These are phyloP conservation scores for Trypanosoma boissoni DNA, from an alignment of 208 protist genomes.

Conservation along the genomic window DNA sequence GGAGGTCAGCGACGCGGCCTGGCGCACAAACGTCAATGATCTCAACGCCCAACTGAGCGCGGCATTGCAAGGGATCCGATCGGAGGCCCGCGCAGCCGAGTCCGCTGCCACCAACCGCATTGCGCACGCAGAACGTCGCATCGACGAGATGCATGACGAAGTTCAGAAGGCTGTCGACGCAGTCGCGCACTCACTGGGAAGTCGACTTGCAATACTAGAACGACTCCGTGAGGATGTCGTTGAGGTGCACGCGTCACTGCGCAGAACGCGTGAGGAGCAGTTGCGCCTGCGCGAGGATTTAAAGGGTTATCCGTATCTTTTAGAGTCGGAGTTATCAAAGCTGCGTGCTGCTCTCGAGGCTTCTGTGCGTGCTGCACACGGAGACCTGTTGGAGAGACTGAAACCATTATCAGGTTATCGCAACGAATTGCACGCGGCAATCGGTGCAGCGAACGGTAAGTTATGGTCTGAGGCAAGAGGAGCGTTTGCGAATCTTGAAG, in stretches of 20 bases:
- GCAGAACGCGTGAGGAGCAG: slow-evolving; percentile 32
- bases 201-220: slow-evolving; percentile 28
- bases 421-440: slow-evolving; percentile 48
- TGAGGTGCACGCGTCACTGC: slow-evolving; percentile 30
- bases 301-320: slow-evolving; percentile 34
- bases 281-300: slow-evolving; percentile 44
- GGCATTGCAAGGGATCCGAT: slow-evolving; percentile 22
- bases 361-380: slow-evolving; percentile 59
- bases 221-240: slow-evolving; percentile 28
- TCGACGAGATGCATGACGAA: slow-evolving; percentile 34
- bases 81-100: slow-evolving; percentile 32
- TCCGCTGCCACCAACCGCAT: slow-evolving; percentile 37
- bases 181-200: slow-evolving; percentile 2
- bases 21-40: slow-evolving; percentile 68
- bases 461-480: slow-evolving; percentile 61
- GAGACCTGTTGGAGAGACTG: slow-evolving; percentile 78
- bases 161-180: slow-evolving; percentile 19
- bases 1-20: slow-evolving; percentile 73
- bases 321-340: slow-evolving; percentile 55
- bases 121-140: slow-evolving; percentile 10
- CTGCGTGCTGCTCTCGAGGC: slow-evolving; percentile 58
- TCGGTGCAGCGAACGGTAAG: slow-evolving; percentile 59
- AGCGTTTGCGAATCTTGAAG: slow-evolving; percentile 53
- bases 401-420: slow-evolving; percentile 40
- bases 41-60: slow-evolving; percentile 44